A percentile compares a stretch with the other conserved stretches of the same genome.
Conservation (phyloP, 495 filamentous ascomycete species). For the Talaromyces nanjingensis region DNA sequence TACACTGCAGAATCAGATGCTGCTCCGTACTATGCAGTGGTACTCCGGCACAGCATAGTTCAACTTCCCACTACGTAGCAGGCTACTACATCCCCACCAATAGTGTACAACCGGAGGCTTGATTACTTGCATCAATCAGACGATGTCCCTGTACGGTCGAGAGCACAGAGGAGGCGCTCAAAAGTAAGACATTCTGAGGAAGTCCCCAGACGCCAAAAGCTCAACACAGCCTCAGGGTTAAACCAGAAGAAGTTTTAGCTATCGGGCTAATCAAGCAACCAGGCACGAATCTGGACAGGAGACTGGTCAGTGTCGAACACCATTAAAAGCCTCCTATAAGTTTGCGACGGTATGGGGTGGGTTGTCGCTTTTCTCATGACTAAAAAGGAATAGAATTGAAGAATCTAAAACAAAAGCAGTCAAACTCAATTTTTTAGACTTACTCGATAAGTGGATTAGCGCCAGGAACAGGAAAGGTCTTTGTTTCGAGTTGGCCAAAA, state of each 20-base stretch:
- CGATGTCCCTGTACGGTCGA: not conserved
- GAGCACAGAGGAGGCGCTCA: not conserved
- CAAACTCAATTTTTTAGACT: not conserved
- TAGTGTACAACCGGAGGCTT: not conserved
- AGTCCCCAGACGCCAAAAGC: not conserved
- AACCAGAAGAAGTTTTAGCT: not conserved
- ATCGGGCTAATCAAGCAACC: not conserved
- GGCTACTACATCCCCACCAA: not conserved
- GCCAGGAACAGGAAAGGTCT: conserved; percentile 5
- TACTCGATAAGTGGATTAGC: not conserved
- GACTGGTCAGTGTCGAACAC: not conserved
- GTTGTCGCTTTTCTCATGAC: not conserved
- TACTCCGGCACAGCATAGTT: not conserved
- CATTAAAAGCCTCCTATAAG: not conserved
- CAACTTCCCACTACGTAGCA: not conserved
- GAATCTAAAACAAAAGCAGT: not conserved
- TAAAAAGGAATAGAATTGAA: not conserved
- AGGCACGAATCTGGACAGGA: not conserved
- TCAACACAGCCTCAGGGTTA: not conserved
- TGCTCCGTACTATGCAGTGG: not conserved
- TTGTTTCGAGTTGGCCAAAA: not conserved
- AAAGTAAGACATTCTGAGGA: conserved; percentile 5
- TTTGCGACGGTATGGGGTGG: not conserved
- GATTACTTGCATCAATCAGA: not conserved
- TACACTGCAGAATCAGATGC: not conserved